A percentile compares a stretch with the other conserved stretches of the same genome.
Conservation (phyloP, 2,329 filamentous ascomycete genomes). For the Esteya vermicola region DNA sequence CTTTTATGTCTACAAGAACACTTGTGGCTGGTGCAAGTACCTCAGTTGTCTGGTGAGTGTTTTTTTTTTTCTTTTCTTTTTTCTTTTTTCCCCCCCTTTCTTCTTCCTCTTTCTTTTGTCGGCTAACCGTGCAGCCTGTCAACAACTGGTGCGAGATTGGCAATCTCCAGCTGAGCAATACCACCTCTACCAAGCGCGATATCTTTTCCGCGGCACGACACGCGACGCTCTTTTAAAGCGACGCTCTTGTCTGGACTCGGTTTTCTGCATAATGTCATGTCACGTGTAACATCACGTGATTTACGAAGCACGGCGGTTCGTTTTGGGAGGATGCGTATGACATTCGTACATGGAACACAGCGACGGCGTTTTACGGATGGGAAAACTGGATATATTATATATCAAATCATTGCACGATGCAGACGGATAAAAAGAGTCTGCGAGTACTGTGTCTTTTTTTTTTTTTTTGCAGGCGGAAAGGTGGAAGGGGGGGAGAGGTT, state of each 20-base stretch:
- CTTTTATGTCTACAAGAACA: slow-evolving; percentile 68
- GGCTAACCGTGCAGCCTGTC: slow-evolving; percentile 26
- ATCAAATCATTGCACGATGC: too few relatives aligned
- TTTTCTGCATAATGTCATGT: too few relatives aligned
- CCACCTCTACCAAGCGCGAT: slow-evolving; percentile 13
- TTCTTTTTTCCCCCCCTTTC: not conserved
- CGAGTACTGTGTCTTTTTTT: too few relatives aligned
- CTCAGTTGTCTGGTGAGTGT: slow-evolving; percentile 76
- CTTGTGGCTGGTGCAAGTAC: slow-evolving; percentile 89
- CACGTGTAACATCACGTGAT: too few relatives aligned
- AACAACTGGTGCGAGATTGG: slow-evolving; percentile 53
- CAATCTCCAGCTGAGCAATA: slow-evolving; percentile 13
- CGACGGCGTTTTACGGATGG: slow-evolving; percentile 1
- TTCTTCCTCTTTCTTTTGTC: not conserved
- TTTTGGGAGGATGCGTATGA: too few relatives aligned
- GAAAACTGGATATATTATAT: too few relatives aligned
- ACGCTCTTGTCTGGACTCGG: too few relatives aligned
- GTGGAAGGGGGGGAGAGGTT: too few relatives aligned
- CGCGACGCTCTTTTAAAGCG: not conserved
- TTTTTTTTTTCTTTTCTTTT: not conserved
- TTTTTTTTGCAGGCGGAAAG: too few relatives aligned
- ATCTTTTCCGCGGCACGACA: not conserved
- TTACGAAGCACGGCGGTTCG: too few relatives aligned
- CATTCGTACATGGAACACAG: too few relatives aligned
- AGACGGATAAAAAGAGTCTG: too few relatives aligned